Conservation (phyloP, 805 yeast genomes). For the Pichia cephalocereana region DNA sequence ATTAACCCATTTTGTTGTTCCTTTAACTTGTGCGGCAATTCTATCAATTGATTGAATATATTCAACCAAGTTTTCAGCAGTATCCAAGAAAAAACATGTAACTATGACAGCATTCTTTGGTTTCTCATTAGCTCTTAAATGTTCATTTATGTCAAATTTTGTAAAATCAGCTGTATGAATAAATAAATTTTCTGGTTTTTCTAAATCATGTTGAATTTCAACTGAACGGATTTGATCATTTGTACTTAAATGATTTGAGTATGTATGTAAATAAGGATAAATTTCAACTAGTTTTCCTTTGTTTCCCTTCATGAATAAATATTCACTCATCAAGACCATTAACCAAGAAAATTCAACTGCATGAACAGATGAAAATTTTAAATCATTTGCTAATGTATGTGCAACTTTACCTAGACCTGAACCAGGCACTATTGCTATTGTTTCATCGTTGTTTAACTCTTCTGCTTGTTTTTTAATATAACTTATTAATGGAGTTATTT, state of each 20-base stretch:
- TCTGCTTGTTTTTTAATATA: slow-evolving; percentile 40
- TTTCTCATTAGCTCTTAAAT: slow-evolving; percentile 2
- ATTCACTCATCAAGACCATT: slow-evolving; percentile 65
- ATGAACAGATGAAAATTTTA: slow-evolving; percentile 38
- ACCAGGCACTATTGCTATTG: slow-evolving; percentile 71
- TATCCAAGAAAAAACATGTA: slow-evolving; percentile 77
- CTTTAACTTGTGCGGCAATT: slow-evolving; percentile 25
- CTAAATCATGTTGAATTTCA: slow-evolving; percentile 18
- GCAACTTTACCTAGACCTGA: slow-evolving; percentile 79
- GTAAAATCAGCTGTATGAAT: slow-evolving; percentile 58
- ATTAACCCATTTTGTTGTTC: slow-evolving; percentile 67
- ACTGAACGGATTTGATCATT: slow-evolving; percentile 44
- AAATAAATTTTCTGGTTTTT: slow-evolving; percentile 38
- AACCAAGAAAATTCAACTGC: slow-evolving; percentile 69
- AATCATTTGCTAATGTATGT: slow-evolving; percentile 39
- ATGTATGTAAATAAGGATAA: slow-evolving; percentile 53
- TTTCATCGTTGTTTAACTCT: slow-evolving; percentile 20
- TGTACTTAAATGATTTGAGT: slow-evolving; percentile 50
- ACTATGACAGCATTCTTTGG: slow-evolving; percentile 46
- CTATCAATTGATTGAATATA: slow-evolving; percentile 59
- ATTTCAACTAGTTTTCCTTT: slow-evolving; percentile 15
- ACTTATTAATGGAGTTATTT: slow-evolving; percentile 42
- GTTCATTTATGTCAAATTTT: slow-evolving; percentile 31
- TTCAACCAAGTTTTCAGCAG: slow-evolving; percentile 78
- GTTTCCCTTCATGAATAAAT: slow-evolving; percentile 30